Evolutionary conservation across 345 rosid genomes (phyloP).

Genomic region (Anacardium occidentale): DNA sequence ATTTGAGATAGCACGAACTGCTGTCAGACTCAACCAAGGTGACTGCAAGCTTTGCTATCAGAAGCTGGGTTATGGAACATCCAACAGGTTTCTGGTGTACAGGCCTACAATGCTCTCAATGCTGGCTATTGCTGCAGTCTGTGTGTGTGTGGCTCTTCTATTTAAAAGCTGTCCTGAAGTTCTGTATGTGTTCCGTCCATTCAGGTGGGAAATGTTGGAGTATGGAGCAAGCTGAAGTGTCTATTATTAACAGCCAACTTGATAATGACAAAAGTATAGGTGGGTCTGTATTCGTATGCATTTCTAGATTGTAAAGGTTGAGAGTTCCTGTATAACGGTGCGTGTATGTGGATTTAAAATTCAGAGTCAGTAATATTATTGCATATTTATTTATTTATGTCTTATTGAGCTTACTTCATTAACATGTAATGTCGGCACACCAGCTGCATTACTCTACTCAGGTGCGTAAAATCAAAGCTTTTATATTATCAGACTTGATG

Average conservation of each 20-base stretch:
- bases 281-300: constrained; percentile 32
- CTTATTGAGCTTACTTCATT: neutral
- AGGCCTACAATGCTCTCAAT: constrained; percentile 96
- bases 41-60: constrained; percentile 72
- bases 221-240: constrained; percentile 71
- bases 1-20: constrained; percentile 56
- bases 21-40: constrained; percentile 23
- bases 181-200: constrained; percentile 79
- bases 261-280: constrained; percentile 14
- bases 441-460: neutral
- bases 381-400: constrained; percentile 26
- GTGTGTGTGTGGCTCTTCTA: constrained; percentile 93
- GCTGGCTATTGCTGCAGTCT: constrained; percentile 96
- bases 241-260: constrained; percentile 13
- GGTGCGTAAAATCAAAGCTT: too few species aligned
- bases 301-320: constrained; percentile 39
- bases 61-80: constrained; percentile 49
- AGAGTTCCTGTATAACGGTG: constrained; percentile 34
- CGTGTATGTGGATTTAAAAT: constrained; percentile 22
- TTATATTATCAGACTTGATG: too few species aligned
- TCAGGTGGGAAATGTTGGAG: constrained; percentile 94
- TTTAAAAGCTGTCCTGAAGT: constrained; percentile 98
- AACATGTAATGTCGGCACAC: neutral
- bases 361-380: constrained; percentile 25
- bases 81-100: constrained; percentile 61